Conservation (phyloP, 352 stramenopile genomes). For the Globisporangium nunn region DNA sequence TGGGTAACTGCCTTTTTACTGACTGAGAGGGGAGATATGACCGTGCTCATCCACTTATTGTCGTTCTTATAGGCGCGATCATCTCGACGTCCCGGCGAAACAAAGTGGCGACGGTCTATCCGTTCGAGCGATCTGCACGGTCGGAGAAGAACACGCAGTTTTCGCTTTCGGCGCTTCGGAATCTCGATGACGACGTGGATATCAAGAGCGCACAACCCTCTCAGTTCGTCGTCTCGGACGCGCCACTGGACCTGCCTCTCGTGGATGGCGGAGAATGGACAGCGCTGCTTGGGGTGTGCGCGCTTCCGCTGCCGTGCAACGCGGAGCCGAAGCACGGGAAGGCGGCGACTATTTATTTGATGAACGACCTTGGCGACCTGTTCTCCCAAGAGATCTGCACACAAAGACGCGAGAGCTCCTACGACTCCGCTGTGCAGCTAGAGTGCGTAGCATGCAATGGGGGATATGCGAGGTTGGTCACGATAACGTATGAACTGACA, state of each 20-base stretch:
- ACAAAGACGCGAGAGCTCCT: constrained; percentile 23
- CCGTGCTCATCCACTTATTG: too few relatives aligned
- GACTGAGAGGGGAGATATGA: not conserved
- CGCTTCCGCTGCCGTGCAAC: constrained; percentile 14
- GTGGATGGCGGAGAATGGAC: constrained; percentile 56
- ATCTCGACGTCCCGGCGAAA: constrained; percentile 25
- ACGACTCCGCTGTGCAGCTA: constrained; percentile 39
- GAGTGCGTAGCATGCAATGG: constrained; percentile 28
- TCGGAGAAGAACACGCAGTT: constrained; percentile 17
- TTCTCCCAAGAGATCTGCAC: constrained; percentile 46
- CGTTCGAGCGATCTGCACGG: constrained; percentile 33
- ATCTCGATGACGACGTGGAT: constrained; percentile 26
- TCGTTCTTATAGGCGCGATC: constrained; percentile 22
- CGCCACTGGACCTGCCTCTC: constrained; percentile 52
- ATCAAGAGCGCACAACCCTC: constrained; percentile 13
- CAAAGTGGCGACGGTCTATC: constrained; percentile 40
- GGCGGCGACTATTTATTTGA: constrained; percentile 40
- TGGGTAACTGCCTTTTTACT: not conserved
- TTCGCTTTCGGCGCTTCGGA: constrained; percentile 33
- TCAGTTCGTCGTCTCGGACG: constrained; percentile 53
- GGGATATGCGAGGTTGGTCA: too few relatives aligned
- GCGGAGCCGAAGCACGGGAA: constrained; percentile 9
- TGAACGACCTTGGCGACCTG: constrained; percentile 62
- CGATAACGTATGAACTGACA: not conserved
- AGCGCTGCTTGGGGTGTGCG: constrained; percentile 39